phyloP scores from a whole-genome alignment of 805 yeast species.

The Starmerella potacharoeniae region DNA sequence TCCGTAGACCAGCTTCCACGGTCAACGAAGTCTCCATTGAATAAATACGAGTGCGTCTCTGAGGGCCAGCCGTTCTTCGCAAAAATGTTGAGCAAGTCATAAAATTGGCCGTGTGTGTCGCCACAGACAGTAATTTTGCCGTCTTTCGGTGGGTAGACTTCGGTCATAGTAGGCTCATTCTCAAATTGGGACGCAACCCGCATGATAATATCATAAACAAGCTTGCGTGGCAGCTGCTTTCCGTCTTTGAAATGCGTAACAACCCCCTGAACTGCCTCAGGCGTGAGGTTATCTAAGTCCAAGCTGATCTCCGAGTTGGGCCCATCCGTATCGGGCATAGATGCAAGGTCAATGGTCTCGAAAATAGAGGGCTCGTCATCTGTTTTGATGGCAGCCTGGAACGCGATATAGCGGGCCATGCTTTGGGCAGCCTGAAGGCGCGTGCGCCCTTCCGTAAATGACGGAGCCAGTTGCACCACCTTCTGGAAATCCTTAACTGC shows the following conservation, averaged over 20 bases:
- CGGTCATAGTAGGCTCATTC: conserved; percentile 65
- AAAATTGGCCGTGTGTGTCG: conserved; percentile 96
- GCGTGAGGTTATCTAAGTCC: conserved; percentile 36
- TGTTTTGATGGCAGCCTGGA: conserved; percentile 75
- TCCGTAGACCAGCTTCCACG: conserved; percentile 98
- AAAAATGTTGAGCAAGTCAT: conserved; percentile 75
- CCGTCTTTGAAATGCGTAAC: conserved; percentile 64
- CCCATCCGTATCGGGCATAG: conserved; percentile 35
- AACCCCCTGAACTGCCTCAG: conserved; percentile 51
- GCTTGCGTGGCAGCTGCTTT: conserved; percentile 63
- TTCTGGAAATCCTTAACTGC: conserved; percentile 58
- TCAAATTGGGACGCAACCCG: conserved; percentile 55
- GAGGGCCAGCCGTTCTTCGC: conserved; percentile 56
- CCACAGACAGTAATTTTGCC: conserved; percentile 77
- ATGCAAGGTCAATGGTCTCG: conserved; percentile 28
- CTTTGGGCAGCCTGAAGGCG: conserved; percentile 52
- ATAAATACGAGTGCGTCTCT: conserved; percentile 59
- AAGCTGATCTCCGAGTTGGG: conserved; percentile 40
- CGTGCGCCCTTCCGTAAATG: conserved; percentile 54
- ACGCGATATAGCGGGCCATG: conserved; percentile 60
- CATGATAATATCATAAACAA: conserved; percentile 69
- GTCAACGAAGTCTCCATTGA: conserved; percentile 97
- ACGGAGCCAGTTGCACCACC: conserved; percentile 53
- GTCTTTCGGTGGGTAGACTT: conserved; percentile 37
- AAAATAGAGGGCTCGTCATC: conserved; percentile 48